These are phyloP conservation scores for Saccharomyces hybrid DNA, from an alignment of 1,139 yeast species.

Conservation along the genomic window DNA sequence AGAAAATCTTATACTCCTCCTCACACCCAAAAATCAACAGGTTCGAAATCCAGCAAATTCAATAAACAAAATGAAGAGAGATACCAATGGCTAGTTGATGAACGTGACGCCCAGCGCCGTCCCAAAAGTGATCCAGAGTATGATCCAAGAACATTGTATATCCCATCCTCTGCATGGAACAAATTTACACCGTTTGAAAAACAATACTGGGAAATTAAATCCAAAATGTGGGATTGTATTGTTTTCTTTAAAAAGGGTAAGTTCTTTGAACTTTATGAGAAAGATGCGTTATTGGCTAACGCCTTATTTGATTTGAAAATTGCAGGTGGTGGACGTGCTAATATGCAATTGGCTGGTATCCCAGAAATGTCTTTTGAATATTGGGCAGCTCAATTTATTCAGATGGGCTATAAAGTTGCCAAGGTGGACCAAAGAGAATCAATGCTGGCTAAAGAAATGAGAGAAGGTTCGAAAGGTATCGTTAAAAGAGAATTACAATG, in stretches of 20 bases:
- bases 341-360: slow-evolving; percentile 94
- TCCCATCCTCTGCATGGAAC: slow-evolving; percentile 85
- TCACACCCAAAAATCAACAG: slow-evolving; percentile 14
- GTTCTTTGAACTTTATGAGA: slow-evolving; percentile 90
- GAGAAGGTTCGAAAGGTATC: slow-evolving; percentile 79
- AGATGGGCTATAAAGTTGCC: slow-evolving; percentile 91
- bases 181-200: slow-evolving; percentile 92
- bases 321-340: slow-evolving; percentile 97
- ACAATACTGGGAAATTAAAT: slow-evolving; percentile 95
- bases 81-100: slow-evolving; percentile 83
- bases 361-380: slow-evolving; percentile 97
- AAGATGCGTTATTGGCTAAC: slow-evolving; percentile 91
- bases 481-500: slow-evolving; percentile 84
- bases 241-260: slow-evolving; percentile 97
- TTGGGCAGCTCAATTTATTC: slow-evolving; percentile 94
- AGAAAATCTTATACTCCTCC: slow-evolving; percentile 1
- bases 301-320: slow-evolving; percentile 81
- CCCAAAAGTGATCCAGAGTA: slow-evolving; percentile 68
- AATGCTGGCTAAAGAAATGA: slow-evolving; percentile 86
- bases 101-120: slow-evolving; percentile 78
- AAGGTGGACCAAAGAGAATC: slow-evolving; percentile 91
- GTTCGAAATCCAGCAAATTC: slow-evolving; percentile 37
- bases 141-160: slow-evolving; percentile 79
- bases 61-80: slow-evolving; percentile 82
- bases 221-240: slow-evolving; percentile 93